A percentile compares a stretch with the other conserved stretches of the same genome.
phyloP scores from a whole-genome alignment of 129 eudicot species.

The Flaveria bidentis region DNA sequence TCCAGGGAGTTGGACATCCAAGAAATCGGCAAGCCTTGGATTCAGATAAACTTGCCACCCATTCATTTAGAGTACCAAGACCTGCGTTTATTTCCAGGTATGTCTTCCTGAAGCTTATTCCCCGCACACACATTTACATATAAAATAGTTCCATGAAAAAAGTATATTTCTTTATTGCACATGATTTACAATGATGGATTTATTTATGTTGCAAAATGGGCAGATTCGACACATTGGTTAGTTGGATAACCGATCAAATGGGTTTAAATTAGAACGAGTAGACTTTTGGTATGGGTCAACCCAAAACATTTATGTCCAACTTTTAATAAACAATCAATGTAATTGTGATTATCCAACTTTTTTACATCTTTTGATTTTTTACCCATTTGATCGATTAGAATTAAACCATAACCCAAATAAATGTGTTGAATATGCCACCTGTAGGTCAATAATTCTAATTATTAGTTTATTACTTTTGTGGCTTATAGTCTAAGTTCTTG shows the following conservation, averaged over 20 bases:
- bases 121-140: constrained; percentile 5
- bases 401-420: background rate
- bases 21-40: constrained; percentile 62
- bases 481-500: constrained; percentile 8
- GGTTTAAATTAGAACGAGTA: background rate
- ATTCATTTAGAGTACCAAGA: constrained; percentile 83
- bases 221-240: background rate
- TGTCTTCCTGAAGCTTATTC: constrained; percentile 20
- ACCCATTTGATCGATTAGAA: background rate
- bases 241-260: background rate
- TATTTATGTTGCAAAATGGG: background rate
- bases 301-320: background rate
- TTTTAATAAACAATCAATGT: background rate
- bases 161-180: background rate
- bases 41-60: constrained; percentile 73
- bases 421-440: background rate
- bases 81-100: constrained; percentile 76
- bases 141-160: background rate
- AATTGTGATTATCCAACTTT: background rate
- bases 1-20: constrained; percentile 66
- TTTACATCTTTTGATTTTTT: background rate
- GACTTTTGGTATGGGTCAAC: background rate
- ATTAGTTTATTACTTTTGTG: background rate
- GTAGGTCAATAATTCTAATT: background rate
- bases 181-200: background rate